Evolutionary conservation across 306 rosid species (phyloP).

Genomic region (Malus fusca): DNA sequence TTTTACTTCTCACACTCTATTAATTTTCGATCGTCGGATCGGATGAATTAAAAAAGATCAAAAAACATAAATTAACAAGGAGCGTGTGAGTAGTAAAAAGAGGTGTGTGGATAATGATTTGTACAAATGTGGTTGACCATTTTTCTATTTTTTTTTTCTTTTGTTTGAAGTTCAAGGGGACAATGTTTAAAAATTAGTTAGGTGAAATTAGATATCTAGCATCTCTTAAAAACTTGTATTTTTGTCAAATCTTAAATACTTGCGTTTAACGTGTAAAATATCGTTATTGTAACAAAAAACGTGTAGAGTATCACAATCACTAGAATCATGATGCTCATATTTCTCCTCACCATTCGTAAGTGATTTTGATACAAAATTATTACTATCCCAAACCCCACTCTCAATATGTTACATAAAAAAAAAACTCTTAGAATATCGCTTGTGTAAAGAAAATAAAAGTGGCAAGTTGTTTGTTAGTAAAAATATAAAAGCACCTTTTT

Average conservation of each 20-base stretch:
- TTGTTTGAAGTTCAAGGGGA: background rate
- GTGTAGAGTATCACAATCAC: background rate
- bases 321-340: too few relatives aligned
- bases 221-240: too few relatives aligned
- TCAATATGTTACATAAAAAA: background rate
- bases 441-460: background rate
- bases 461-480: background rate
- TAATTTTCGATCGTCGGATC: rapidly evolving
- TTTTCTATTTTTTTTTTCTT: too few relatives aligned
- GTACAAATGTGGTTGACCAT: background rate
- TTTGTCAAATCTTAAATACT: background rate
- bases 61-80: too few relatives aligned
- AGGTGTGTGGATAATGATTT: too few relatives aligned
- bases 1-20: too few relatives aligned
- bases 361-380: too few relatives aligned
- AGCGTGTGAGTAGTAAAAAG: too few relatives aligned
- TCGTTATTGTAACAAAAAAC: background rate
- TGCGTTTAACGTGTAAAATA: too few relatives aligned
- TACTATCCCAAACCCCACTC: background rate
- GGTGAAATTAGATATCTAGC: background rate
- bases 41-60: too few relatives aligned
- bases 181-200: too few relatives aligned
- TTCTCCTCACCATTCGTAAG: background rate
- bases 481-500: background rate
- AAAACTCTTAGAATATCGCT: background rate